Base-by-base conservation (phyloP, 345 rosid genomes). In the Populus nigra region DNA sequence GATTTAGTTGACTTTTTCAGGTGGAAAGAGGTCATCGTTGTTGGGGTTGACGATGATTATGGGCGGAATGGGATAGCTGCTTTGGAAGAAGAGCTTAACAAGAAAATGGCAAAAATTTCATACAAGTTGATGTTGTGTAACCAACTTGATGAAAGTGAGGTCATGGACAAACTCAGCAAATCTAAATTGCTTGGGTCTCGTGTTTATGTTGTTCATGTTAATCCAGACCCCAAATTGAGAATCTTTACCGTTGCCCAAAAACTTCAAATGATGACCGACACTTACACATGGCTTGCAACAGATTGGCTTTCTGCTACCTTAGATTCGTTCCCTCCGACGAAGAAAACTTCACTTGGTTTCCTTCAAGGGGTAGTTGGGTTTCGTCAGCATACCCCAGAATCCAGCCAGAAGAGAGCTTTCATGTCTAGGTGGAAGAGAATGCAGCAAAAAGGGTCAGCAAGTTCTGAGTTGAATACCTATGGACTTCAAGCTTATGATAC, bases 271-370 rank as follows among this genome's bases (percentile, higher is more conserved):
- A 89, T 94, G 97, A 87, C 83, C 33, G 72, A 77, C 71, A 80
- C 79, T 72, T 93, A 86, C 49, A 95, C 89, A 41, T 94, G 99
- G 99, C 80, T 94, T 9, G 89, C 96, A 71, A 91, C 98, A 11
- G 97, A 93, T 87, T 94, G 98, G 98, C 90, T 94, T 72, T 85
- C 97, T 79, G 76, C 92, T 67, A 88, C 95, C 31, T 74, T 93
- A 76, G 97, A 93, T 76, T 91, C 98, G 57, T 31, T 83, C 47
- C 76, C 88, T 78, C 79, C 85, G 13, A 62, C 35, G 20, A 84
- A 83, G 68, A 80, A 41, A 68, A 66, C 77, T 53, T 77, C 75
- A 41, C 80, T 90, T 9, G 68, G 71, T 62, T 59, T 65, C 53
- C 85, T 87, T 78, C 85, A 86, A 79, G 99, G 99, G 33, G 90